Conservation (phyloP, 2,329 filamentous ascomycete genomes). For the Neocucurbitaria cava region DNA sequence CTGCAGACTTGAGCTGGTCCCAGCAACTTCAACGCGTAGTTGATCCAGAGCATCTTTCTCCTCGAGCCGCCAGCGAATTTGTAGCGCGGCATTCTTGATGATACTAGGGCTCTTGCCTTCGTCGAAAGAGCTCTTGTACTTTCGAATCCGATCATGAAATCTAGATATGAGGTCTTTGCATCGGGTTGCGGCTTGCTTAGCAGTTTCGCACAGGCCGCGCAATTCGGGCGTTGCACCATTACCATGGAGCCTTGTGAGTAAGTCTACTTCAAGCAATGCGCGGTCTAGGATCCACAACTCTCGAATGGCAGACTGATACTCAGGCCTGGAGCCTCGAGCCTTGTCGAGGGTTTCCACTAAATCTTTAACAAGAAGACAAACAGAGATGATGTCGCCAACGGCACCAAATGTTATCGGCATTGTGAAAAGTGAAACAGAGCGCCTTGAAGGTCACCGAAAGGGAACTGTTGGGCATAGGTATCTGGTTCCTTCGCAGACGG, state of each 20-base stretch:
- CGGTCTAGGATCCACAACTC: constrained; percentile 35
- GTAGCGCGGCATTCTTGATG: constrained; percentile 5
- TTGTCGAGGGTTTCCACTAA: constrained; percentile 37
- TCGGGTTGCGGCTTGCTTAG: constrained; percentile 1
- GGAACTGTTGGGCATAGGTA: too few relatives aligned
- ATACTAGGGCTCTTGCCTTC: not conserved
- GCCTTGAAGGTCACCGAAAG: too few relatives aligned
- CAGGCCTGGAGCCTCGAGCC: constrained; percentile 32
- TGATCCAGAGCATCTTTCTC: constrained; percentile 18
- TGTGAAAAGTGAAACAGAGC: too few relatives aligned
- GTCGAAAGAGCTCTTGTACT: constrained; percentile 10
- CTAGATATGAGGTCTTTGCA: constrained; percentile 7
- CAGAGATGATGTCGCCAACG: constrained; percentile 38
- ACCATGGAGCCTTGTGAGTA: constrained; percentile 8
- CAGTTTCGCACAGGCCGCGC: constrained; percentile 8
- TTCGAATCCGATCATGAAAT: constrained; percentile 6
- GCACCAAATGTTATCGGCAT: constrained; percentile 37
- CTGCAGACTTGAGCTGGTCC: constrained; percentile 10
- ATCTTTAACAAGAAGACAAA: constrained; percentile 37
- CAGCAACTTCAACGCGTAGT: constrained; percentile 15
- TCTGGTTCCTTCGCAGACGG: too few relatives aligned
- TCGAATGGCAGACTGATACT: constrained; percentile 34
- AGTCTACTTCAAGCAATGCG: constrained; percentile 20
- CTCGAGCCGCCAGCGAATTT: constrained; percentile 13
- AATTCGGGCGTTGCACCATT: constrained; percentile 8